Conservation (phyloP, 768 basidiomycete species). For the Rhizopogon roseolus region DNA sequence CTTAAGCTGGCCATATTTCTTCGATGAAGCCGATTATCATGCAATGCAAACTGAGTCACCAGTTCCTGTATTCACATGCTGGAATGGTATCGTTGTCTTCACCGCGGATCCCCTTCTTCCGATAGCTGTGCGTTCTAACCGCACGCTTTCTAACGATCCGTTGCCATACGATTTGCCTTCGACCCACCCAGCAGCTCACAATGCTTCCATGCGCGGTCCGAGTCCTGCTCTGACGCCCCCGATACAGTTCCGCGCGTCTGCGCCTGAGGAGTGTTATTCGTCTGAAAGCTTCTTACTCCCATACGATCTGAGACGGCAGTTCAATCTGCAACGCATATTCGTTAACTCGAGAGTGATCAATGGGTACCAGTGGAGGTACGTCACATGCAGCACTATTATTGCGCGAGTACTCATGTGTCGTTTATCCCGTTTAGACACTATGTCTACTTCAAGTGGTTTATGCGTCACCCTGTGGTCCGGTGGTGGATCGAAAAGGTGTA, state of each 20-base stretch:
- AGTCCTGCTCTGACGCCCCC: conserved; percentile 28
- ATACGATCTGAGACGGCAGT: conserved; percentile 37
- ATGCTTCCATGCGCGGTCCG: conserved; percentile 9
- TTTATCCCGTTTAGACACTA: conserved; percentile 15
- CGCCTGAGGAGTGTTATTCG: conserved; percentile 27
- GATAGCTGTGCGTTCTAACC: conserved; percentile 30
- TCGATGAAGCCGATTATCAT: conserved; percentile 30
- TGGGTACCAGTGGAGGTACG: conserved; percentile 31
- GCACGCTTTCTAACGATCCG: conserved; percentile 29
- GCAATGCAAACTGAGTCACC: conserved; percentile 34
- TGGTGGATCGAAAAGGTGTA: conserved; percentile 38
- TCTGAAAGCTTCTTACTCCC: conserved; percentile 38
- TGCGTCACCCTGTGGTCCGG: conserved; percentile 32
- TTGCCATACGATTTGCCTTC: conserved; percentile 21
- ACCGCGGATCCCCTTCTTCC: conserved; percentile 37
- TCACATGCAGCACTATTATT: background rate
- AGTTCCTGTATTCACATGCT: conserved; percentile 40
- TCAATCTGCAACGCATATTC: conserved; percentile 31
- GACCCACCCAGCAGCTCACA: conserved; percentile 23
- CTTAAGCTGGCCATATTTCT: conserved; percentile 36
- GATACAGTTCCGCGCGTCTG: conserved; percentile 25
- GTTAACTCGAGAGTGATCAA: conserved; percentile 36
- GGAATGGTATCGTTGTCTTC: conserved; percentile 42
- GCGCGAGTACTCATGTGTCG: background rate
- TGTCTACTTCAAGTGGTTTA: conserved; percentile 29